Evolutionary conservation across 768 basidiomycete genomes (phyloP), one percentile per base, ranked within the genome.

Genomic region (Phlebiopsis flavidoalba): DNA sequence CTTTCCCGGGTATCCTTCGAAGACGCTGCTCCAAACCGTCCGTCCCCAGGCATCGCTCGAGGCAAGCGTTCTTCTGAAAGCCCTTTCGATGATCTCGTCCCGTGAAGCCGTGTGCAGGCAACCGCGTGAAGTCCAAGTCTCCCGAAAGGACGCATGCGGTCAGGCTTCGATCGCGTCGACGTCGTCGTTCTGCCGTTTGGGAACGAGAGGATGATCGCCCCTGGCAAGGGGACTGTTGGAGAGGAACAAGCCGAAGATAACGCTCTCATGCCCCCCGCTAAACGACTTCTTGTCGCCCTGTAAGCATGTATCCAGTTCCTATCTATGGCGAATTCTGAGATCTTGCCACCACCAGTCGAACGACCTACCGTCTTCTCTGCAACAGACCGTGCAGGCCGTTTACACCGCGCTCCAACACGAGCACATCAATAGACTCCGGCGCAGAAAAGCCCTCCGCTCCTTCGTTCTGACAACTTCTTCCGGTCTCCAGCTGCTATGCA

Each of bases 401-500:
- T n/a, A n/a, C n/a, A n/a, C n/a, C 89, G 19, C 82, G 86, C 36
- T 89, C 88, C 0, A 88, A 84, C 60, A 89, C 88, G 0, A 85
- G 81, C 66, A 88, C 87, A 0, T 80, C 72, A 0, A 19, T 19
- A 12, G 85, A 82, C 68, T 88, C 87, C 12, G 88, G 87, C 40
- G 76, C 73, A 12, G 87, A 89, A 11, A 90, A n/a, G 89, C 0
- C 88, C 88, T 5, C 87, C 89, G 0, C 77, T 91, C 3, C 87
- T 87, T 0, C 70, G 79, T 5, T 89, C 84, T 0, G 89, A 90
- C 60, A 83, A 83, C 2, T 87, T n/a, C 86, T 0, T 89, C n/a
- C 80, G 0, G 73, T 84, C 51, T 88, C 86, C 0, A 87, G 84
- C 5, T 87, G 86, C 35, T n/a, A 92, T 90, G 0, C 83, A 88